Conservation (phyloP, 768 basidiomycete species). For the Calocybe gangraenosa region DNA sequence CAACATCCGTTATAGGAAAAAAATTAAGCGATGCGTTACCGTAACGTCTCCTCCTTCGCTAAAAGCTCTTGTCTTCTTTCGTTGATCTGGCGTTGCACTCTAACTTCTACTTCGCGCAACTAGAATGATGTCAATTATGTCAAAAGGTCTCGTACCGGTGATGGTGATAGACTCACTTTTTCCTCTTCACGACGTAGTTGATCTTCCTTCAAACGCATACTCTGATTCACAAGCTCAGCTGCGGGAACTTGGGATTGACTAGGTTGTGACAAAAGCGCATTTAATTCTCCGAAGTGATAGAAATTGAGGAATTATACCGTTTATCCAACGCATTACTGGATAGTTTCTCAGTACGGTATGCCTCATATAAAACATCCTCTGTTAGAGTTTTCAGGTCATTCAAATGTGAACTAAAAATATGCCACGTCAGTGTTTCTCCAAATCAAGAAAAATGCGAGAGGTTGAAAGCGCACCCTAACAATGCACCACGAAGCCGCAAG, state of each 20-base stretch:
- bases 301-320: slow-evolving; percentile 30
- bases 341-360: slow-evolving; percentile 87
- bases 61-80: slow-evolving; percentile 82
- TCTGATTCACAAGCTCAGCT: slow-evolving; percentile 85
- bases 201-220: slow-evolving; percentile 85
- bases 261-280: not conserved
- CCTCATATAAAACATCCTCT: slow-evolving; percentile 82
- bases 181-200: slow-evolving; percentile 86
- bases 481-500: slow-evolving; percentile 68
- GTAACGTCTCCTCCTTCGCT: slow-evolving; percentile 81
- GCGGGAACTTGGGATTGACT: slow-evolving; percentile 73
- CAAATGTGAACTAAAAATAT: slow-evolving; percentile 59
- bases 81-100: slow-evolving; percentile 83
- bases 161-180: slow-evolving; percentile 43
- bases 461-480: slow-evolving; percentile 46
- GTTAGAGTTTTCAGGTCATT: slow-evolving; percentile 82
- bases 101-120: slow-evolving; percentile 84
- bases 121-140: slow-evolving; percentile 19
- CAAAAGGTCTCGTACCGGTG: not conserved
- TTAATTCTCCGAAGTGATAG: slow-evolving; percentile 2
- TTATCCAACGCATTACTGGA: slow-evolving; percentile 62
- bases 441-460: slow-evolving; percentile 21
- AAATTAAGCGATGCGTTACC: slow-evolving; percentile 30
- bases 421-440: slow-evolving; percentile 6
- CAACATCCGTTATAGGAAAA: slow-evolving; percentile 4